Conservation (phyloP, 2,329 filamentous ascomycete species). For the Alternaria arbusti region DNA sequence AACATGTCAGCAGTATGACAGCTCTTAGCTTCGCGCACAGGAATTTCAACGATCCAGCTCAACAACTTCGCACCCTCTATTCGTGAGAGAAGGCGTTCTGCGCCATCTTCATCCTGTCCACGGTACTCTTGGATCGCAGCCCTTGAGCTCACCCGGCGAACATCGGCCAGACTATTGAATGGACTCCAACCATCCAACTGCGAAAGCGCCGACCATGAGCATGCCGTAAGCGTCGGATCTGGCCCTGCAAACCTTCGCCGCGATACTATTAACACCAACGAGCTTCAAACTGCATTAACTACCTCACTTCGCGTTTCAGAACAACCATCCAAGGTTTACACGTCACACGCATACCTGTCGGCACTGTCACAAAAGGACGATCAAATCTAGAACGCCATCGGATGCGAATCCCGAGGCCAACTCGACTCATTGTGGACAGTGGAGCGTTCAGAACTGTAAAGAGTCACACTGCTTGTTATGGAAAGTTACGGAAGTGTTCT, state of each 20-base stretch:
- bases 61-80: too few relatives aligned
- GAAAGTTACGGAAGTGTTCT: not conserved
- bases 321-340: not conserved
- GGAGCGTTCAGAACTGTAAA: not conserved
- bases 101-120: not conserved
- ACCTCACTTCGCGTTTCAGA: not conserved
- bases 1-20: not conserved
- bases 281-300: not conserved
- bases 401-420: not conserved
- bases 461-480: accelerated
- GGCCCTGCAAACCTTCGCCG: not conserved
- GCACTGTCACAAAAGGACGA: not conserved
- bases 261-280: not conserved
- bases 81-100: not conserved
- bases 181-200: not conserved
- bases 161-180: not conserved
- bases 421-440: not conserved
- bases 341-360: not conserved
- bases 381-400: not conserved
- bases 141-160: not conserved
- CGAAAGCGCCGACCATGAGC: not conserved
- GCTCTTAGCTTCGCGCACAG: not conserved
- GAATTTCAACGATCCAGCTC: not conserved
- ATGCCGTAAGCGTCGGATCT: not conserved
- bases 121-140: not conserved